Evolutionary conservation across 208 protist species (phyloP).

Genomic region (Perkinsela sp.): DNA sequence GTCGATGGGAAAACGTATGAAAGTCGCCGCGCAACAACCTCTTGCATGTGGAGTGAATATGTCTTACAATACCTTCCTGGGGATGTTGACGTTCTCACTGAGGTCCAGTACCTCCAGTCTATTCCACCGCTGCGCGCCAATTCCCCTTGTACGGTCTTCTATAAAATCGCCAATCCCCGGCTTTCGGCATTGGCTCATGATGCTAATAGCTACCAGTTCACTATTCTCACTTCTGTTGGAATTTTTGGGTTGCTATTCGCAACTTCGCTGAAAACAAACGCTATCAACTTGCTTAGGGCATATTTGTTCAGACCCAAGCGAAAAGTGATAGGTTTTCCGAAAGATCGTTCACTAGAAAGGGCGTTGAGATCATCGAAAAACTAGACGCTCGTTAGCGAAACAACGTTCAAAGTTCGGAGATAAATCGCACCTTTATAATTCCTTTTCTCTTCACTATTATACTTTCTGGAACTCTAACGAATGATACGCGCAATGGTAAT

Average conservation of each 20-base stretch:
- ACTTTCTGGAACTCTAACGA: too few species aligned
- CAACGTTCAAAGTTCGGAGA: too few species aligned
- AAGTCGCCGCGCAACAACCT: slow-evolving; percentile 36
- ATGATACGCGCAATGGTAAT: too few species aligned
- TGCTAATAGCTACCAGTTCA: slow-evolving; percentile 57
- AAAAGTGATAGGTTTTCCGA: too few species aligned
- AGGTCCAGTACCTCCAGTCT: slow-evolving; percentile 51
- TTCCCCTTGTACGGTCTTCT: slow-evolving; percentile 42
- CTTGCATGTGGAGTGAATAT: slow-evolving; percentile 40
- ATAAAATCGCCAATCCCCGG: slow-evolving; percentile 36
- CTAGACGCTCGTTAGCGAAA: too few species aligned
- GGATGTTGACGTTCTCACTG: slow-evolving; percentile 47
- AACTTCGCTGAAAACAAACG: slow-evolving; percentile 22
- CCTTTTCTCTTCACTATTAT: too few species aligned
- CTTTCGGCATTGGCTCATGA: slow-evolving; percentile 43
- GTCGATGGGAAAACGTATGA: slow-evolving; percentile 40
- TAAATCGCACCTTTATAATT: too few species aligned
- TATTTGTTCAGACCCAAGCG: not conserved
- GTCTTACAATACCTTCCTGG: slow-evolving; percentile 15
- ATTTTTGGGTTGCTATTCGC: slow-evolving; percentile 47
- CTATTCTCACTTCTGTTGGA: slow-evolving; percentile 26
- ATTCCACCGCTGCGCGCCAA: slow-evolving; percentile 43
- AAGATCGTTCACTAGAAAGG: too few species aligned
- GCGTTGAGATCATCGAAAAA: too few species aligned
- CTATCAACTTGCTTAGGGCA: not conserved